Evolutionary conservation across 768 basidiomycete species (phyloP), one percentile per base, ranked within the genome.

Genomic region (Suillus occidentalis): DNA sequence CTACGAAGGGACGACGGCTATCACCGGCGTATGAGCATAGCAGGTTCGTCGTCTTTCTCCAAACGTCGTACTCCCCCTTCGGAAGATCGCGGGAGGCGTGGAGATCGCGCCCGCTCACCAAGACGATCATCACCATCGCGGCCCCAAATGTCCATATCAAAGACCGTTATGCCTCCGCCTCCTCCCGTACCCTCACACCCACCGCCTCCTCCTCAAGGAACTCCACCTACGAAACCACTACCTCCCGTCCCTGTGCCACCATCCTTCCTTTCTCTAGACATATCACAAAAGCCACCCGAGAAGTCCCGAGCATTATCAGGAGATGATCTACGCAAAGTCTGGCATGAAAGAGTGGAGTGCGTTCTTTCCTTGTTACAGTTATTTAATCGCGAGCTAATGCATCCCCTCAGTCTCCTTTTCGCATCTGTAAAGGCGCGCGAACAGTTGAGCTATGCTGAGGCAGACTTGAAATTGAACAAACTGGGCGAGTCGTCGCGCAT

Each of bases 331-430:
- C 73, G 72, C n/a, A 67, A 64, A 31, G 69, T 75, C 50, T 82
- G 81, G 81, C 71, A 76, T 42, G 74, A 78, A 43, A 80, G 81
- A 34, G 72, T 83, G 42, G 76, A 77, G 81, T 82, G 66, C 53
- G 81, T 68, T 12, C n/a, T 60, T 16, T 50, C 6, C 18, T 13
- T 45, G 8, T 52, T 37, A 37, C 20, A 22, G 50, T 36, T 47
- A 47, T 47, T 50, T 37, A 52, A 49, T 64, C n/a, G 69, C 37
- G 9, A 43, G 20, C 18, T 60, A 39, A 36, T 64, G n/a, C 45
- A 14, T 12, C 50, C 12, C 31, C n/a, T 36, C 60, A 83, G 82
- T 50, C 63, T 78, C 43, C 70, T 83, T 64, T 74, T 79, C 12
- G 68, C 73, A 8, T 77, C 78, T 0, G 73, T 81, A 56, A 63